phyloP scores from a whole-genome alignment of 2,329 filamentous ascomycete genomes.

The Nothophoma quercina region DNA sequence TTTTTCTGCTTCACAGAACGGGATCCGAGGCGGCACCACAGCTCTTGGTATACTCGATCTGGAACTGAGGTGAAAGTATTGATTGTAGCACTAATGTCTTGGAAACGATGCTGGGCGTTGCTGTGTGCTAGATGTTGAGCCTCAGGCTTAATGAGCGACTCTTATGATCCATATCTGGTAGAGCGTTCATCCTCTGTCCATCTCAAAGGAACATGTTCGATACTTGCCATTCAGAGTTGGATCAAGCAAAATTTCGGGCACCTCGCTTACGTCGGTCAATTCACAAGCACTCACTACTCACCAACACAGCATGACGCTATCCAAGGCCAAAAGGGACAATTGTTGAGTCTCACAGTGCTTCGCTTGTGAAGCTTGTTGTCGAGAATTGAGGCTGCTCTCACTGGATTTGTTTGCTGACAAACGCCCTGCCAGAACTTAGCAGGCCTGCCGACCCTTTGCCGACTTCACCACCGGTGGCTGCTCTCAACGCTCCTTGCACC shows the following conservation, averaged over 20 bases:
- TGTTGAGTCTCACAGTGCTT: not conserved
- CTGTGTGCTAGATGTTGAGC: slow-evolving; percentile 9
- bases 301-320: not conserved
- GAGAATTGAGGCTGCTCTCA: not conserved
- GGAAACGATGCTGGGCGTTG: slow-evolving; percentile 18
- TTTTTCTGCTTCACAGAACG: slow-evolving; percentile 1
- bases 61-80: slow-evolving; percentile 23
- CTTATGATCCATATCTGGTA: not conserved
- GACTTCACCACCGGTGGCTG: not conserved
- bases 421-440: not conserved
- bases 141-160: slow-evolving; percentile 12
- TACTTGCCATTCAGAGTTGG: too few relatives aligned
- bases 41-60: slow-evolving; percentile 29
- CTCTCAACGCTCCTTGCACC: not conserved
- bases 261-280: too few relatives aligned
- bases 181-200: not conserved
- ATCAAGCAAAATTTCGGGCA: too few relatives aligned
- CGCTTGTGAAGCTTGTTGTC: not conserved
- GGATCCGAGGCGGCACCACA: slow-evolving; percentile 5
- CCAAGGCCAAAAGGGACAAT: not conserved
- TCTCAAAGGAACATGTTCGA: too few relatives aligned
- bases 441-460: slow-evolving; percentile 2
- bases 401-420: not conserved
- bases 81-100: slow-evolving; percentile 41
- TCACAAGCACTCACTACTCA: not conserved